Percentiles rank a stretch among this genome's conserved stretches.
phyloP scores from a whole-genome alignment of 148 eudicot species.

The Camellia japonica region DNA sequence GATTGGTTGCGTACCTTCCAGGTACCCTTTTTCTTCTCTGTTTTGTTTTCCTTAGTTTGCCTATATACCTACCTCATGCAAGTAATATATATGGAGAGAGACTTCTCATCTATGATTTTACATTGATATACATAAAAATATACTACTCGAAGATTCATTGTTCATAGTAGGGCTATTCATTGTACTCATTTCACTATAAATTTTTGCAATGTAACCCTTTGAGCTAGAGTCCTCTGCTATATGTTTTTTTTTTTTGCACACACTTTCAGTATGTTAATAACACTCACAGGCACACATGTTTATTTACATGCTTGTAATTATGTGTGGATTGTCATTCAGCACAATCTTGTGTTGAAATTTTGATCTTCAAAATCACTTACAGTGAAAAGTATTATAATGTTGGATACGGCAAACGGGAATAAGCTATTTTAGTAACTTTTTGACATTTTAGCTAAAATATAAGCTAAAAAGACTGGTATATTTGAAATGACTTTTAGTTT shows the following conservation, averaged over 20 bases:
- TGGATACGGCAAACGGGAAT: not conserved
- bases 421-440: too few species aligned
- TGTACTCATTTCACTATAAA: not conserved
- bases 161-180: not conserved
- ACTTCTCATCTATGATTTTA: too few species aligned
- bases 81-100: too few species aligned
- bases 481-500: too few species aligned
- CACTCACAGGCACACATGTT: not conserved
- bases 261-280: not conserved
- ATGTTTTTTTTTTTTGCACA: not conserved
- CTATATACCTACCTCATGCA: not conserved
- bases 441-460: too few species aligned
- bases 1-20: conserved; percentile 72
- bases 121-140: too few species aligned
- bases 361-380: not conserved
- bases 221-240: not conserved
- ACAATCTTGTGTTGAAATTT: not conserved
- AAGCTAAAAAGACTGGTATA: too few species aligned
- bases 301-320: not conserved
- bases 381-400: not conserved
- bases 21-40: conserved; percentile 24
- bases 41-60: not conserved
- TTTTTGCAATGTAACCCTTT: not conserved
- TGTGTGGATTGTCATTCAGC: not conserved
- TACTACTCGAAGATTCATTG: not conserved